Evolutionary conservation across 2,329 filamentous ascomycete genomes (phyloP).

Genomic region (Helotiales sp.): DNA sequence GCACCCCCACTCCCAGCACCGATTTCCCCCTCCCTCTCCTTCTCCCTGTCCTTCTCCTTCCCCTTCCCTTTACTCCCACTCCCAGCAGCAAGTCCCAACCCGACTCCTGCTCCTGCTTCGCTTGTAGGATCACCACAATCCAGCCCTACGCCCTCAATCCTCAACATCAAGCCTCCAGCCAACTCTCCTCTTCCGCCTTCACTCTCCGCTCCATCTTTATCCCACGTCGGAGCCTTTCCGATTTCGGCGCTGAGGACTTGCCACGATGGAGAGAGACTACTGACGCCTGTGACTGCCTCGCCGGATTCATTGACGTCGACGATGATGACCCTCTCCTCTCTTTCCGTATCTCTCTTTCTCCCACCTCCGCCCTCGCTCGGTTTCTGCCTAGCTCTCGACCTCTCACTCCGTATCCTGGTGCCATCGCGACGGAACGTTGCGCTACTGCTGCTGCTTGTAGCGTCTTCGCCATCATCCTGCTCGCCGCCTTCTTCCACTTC

Average conservation of each 20-base stretch:
- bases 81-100: conserved; percentile 1
- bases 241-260: conserved; percentile 62
- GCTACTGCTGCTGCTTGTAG: not conserved
- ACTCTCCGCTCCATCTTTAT: conserved; percentile 51
- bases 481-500: not conserved
- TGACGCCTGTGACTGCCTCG: conserved; percentile 67
- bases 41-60: conserved; percentile 5
- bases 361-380: conserved; percentile 5
- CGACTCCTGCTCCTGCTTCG: conserved; percentile 42
- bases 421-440: not conserved
- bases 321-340: conserved; percentile 54
- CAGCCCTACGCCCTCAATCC: conserved; percentile 59
- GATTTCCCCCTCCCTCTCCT: not conserved
- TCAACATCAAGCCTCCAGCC: conserved; percentile 57
- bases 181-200: conserved; percentile 41
- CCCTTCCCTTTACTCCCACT: conserved; percentile 6
- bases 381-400: not conserved
- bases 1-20: not conserved
- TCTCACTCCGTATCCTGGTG: not conserved
- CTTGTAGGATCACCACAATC: conserved; percentile 1
- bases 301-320: conserved; percentile 57
- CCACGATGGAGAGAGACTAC: conserved; percentile 78
- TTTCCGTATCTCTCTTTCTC: conserved; percentile 2
- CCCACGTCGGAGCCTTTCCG: conserved; percentile 66
- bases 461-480: conserved; percentile 4